Evolutionary conservation across 768 basidiomycete species (phyloP), one percentile per base, ranked within the genome.

Genomic region (Boletus rubescentipes): DNA sequence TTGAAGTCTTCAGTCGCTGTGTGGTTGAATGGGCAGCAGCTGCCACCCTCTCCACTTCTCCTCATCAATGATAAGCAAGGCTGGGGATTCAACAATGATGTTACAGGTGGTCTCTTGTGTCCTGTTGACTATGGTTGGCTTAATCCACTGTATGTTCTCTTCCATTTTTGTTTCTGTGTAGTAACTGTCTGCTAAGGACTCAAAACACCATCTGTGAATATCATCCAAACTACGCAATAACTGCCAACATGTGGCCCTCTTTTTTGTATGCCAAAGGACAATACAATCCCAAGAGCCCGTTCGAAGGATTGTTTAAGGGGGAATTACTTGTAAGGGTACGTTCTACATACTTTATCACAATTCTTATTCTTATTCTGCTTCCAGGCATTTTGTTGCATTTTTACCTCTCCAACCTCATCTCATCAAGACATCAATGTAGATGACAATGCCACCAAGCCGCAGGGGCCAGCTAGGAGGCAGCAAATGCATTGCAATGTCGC

Each of bases 11-110:
- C 15, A 0, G 39, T 61, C 0, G 50, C 30, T 3, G 21, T 9
- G 1, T 65, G 61, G 63, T 14, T 65, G 8, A 61, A 54, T 2
- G 32, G 40, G 14, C 41, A 39, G 1, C 4, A 14, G 1, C 57
- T 54, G 3, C 26, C 26, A 16, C 14, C 3, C 29, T 29, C 41
- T 8, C 1, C 4, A 2, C 26, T 15, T 8, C 7, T 48, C 7
- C 1, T 30, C 11, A 2, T 4, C 18, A 8, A 1, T 0, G n/a
- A 38, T 9, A 48, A 48, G 9, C 5, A 6, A 18, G 46, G 46
- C 12, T 11, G 36, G 9, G 44, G 36, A 11, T 48, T 48, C 4
- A 8, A 38, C n/a, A 36, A 48, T 2, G 26, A 48, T 4, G 10
- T 38, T 10, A 48, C 36, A 1, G 46, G 46, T 1, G 3, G 12